Base-by-base conservation (phyloP, 202 grass and related monocot genomes). In the Bolboschoenoplectus hybrid region DNA sequence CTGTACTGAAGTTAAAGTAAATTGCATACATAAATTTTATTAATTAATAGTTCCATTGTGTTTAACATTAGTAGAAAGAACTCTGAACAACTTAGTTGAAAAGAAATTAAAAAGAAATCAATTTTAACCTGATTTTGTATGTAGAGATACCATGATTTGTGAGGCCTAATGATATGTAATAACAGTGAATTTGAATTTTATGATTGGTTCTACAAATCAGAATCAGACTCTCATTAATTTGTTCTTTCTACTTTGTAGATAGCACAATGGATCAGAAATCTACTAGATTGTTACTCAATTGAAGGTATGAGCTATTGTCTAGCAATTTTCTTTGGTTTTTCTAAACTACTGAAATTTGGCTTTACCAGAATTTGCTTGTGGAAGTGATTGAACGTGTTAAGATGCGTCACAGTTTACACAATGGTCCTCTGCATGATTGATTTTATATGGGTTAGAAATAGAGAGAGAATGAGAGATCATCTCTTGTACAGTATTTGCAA, bases 181-280 rank as follows among this genome's bases (percentile, higher is more conserved):
- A 40, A 55, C 32, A 17, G 49, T 36, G 13, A 64, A 73, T 20
- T 51, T n/a, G 45, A 74, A 32, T 35, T 51, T 53, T 32, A 1
- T 75, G 0, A 51, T 51, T 74, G 4, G 5, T 26, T 74, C 11
- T 35, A 43, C 3, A 47, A 26, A 34, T 32, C 19, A 49, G n/a
- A 74, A 32, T 13, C 35, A 12, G 11, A 51, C 46, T 36, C 26
- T 77, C 34, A 32, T 51, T 9, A 1, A 53, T 35, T 77, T 77
- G 70, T 77, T 56, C 20, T 76, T 36, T 77, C 73, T 77, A 39
- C 13, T 41, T 41, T 60, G 6, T 43, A 79, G 13, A 58, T 79
- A 79, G 35, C 7, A 60, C 5, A 14, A 58, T 79, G 13, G 12
- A 41, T 60, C 26, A 7, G 36, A 41, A 41, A 58, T 58, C 14